Conservation (phyloP, 129 eudicot genomes). For the Flaveria trinervia region DNA sequence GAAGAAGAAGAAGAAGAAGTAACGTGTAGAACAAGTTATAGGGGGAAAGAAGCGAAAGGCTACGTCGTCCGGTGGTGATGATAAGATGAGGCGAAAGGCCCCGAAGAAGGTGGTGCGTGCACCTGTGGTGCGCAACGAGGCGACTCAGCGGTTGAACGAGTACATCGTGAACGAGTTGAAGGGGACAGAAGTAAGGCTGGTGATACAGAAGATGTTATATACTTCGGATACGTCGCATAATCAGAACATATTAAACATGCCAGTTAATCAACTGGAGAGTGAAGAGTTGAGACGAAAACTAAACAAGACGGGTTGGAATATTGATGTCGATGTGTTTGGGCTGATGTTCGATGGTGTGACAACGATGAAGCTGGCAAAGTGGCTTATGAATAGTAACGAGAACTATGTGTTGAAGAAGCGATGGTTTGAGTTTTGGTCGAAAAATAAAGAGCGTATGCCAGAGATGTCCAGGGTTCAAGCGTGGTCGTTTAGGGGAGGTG, state of each 20-base stretch:
- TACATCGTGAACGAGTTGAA: conserved; percentile 12
- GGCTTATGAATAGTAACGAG: background rate
- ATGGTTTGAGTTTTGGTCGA: conserved; percentile 14
- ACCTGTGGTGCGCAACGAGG: background rate
- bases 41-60: too few relatives aligned
- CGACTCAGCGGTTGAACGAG: background rate
- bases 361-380: conserved; percentile 6
- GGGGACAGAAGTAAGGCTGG: conserved; percentile 8
- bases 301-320: background rate
- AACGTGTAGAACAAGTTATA: too few relatives aligned
- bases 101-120: background rate
- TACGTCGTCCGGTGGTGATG: too few relatives aligned
- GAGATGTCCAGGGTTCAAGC: background rate
- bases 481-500: conserved; percentile 23
- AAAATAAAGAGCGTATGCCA: background rate
- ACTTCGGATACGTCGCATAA: background rate
- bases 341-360: conserved; percentile 5
- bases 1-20: background rate
- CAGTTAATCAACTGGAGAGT: conserved; percentile 17
- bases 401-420: conserved; percentile 23
- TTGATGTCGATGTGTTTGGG: conserved; percentile 16
- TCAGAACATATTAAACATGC: conserved; percentile 25
- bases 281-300: background rate
- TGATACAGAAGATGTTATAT: conserved; percentile 22
- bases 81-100: background rate